Base-by-base conservation (phyloP, 148 eudicot genomes). In the Bassia scoparia region DNA sequence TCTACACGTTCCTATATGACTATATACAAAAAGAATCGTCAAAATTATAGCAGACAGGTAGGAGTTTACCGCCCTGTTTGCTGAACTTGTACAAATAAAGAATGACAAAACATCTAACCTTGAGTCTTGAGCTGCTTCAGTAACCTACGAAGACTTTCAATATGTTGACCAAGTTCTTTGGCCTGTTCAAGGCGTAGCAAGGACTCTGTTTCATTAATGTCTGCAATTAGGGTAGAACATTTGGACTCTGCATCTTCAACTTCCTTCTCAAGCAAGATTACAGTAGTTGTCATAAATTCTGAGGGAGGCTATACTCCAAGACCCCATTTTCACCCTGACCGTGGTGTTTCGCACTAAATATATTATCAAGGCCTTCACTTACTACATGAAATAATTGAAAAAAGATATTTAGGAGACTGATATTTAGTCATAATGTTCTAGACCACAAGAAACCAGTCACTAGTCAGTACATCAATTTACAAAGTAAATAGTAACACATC, bases 121-220 rank as follows among this genome's bases (percentile, higher is more conserved):
- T 80, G 83, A 63, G 81, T 76, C 73, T 87, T 80, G 73, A 94
- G 77, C 58, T 81, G 82, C 63, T 67, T 73, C 77, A 94, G 71
- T 67, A 94, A 79, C 79, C 80, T 82, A 77, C 84, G 90, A 80
- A 94, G 87, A 62, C 70, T 84, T 78, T 84, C 91, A 46, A 91
- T 90, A 77, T 88, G 88, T 76, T 78, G 84, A 64, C 75, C 68
- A 43, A 94, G 89, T 79, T 94, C 85, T 77, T 83, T 85, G 58
- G 88, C 81, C 41, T 70, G 77, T 73, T 83, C 82, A 66, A 83
- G 83, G 78, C 85, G 82, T n/a, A 72, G 84, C 4, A 66, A 35
- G 26, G 92, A 86, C 76, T 82, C 86, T 12, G 86, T 74, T 34
- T 75, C 58, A 72, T 72, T 69, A 16, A 83, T 68, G 54, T 80